Conservation (phyloP, 768 basidiomycete genomes). For the Hygrophoropsis aurantiaca region DNA sequence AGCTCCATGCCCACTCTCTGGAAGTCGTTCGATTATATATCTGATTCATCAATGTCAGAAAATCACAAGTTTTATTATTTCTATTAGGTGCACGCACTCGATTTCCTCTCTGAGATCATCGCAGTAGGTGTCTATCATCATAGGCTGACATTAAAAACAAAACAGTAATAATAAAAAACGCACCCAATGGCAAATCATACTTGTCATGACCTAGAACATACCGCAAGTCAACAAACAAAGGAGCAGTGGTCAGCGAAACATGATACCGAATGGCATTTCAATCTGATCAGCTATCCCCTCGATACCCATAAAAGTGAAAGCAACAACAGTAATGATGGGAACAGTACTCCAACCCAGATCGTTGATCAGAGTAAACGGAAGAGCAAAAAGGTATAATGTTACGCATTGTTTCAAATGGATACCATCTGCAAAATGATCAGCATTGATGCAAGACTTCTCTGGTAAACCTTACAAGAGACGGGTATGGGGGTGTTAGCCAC, state of each 20-base stretch:
- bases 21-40: conserved; percentile 67
- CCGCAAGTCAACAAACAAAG: conserved; percentile 7
- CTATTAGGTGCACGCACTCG: conserved; percentile 47
- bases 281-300: conserved; percentile 96
- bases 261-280: conserved; percentile 89
- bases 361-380: conserved; percentile 83
- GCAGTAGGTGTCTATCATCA: conserved; percentile 70
- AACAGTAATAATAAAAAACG: conserved; percentile 11
- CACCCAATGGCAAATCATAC: conserved; percentile 75
- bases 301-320: conserved; percentile 92
- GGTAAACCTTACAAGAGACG: conserved; percentile 54
- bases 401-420: conserved; percentile 96
- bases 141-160: conserved; percentile 4
- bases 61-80: neutral
- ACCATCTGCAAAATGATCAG: conserved; percentile 50
- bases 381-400: conserved; percentile 86
- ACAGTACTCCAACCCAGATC: conserved; percentile 84
- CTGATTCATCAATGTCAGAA: conserved; percentile 33
- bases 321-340: conserved; percentile 82
- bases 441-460: conserved; percentile 6
- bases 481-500: conserved; percentile 87
- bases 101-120: conserved; percentile 85
- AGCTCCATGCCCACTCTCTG: conserved; percentile 72
- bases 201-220: conserved; percentile 51
- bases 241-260: neutral